phyloP scores from a whole-genome alignment of 139 green algal genomes.

The Zygnema circumcarinatum region DNA sequence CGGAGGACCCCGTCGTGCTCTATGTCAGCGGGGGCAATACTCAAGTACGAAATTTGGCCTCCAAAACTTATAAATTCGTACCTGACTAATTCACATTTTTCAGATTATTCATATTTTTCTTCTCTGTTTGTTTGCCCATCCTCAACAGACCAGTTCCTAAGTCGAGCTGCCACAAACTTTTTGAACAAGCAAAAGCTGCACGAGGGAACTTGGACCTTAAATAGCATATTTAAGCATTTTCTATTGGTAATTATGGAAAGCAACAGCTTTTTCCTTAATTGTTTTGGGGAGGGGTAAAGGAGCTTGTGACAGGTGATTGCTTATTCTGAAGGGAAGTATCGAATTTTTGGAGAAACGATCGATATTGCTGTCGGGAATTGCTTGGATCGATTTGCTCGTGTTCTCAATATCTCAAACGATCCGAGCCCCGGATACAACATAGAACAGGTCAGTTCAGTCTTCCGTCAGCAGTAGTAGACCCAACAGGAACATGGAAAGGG shows the following conservation, averaged over 20 bases:
- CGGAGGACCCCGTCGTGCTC: constrained; percentile 86
- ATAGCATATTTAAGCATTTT: no score
- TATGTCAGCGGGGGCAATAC: constrained; percentile 93
- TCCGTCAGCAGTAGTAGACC: no score
- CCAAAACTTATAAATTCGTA: not conserved
- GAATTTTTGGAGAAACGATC: constrained; percentile 95
- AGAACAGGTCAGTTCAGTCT: constrained; percentile 79
- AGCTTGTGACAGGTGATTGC: constrained; percentile 92
- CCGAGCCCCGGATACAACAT: constrained; percentile 90
- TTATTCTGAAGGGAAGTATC: constrained; percentile 81
- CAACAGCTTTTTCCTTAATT: no score
- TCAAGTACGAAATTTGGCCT: constrained; percentile 64
- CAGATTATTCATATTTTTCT: no score
- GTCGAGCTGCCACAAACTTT: no score
- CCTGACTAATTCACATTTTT: not conserved
- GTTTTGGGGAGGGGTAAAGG: not conserved
- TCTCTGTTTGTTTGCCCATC: no score
- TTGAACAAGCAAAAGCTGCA: no score
- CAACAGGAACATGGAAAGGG: no score
- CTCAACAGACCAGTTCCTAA: no score
- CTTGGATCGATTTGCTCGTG: constrained; percentile 86
- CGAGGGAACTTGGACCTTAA: no score
- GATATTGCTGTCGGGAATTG: constrained; percentile 93
- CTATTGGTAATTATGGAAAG: no score
- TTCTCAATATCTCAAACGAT: constrained; percentile 70